phyloP scores from a whole-genome alignment of 768 basidiomycete species.

The Termitomyces sp. region DNA sequence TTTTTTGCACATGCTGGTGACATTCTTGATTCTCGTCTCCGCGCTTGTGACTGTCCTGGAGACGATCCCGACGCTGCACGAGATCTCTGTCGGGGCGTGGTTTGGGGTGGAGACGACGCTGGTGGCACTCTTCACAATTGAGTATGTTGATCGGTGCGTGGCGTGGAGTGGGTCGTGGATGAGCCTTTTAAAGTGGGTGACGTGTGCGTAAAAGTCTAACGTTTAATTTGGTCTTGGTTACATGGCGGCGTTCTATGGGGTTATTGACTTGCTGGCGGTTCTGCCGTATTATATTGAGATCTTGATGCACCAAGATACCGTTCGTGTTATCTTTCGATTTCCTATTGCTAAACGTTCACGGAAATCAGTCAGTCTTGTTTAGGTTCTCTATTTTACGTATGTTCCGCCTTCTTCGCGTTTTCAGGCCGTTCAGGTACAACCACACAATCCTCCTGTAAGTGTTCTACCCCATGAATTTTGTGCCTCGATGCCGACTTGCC shows the following conservation, averaged over 20 bases:
- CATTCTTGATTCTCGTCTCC: constrained; percentile 66
- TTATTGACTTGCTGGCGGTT: constrained; percentile 82
- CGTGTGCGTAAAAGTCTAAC: constrained; percentile 41
- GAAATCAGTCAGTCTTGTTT: constrained; percentile 68
- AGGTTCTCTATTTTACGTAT: constrained; percentile 88
- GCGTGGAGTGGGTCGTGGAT: constrained; percentile 73
- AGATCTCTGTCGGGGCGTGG: constrained; percentile 64
- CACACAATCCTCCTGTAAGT: constrained; percentile 77
- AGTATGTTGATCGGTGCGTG: constrained; percentile 66
- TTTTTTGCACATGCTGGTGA: constrained; percentile 64
- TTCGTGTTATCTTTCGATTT: constrained; percentile 26
- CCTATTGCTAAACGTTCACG: not conserved
- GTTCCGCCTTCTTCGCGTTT: constrained; percentile 84
- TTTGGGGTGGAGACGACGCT: constrained; percentile 85
- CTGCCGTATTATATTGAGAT: constrained; percentile 88
- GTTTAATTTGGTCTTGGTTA: constrained; percentile 9
- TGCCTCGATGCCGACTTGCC: not conserved
- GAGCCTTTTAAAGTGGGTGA: constrained; percentile 55
- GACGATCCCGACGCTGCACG: constrained; percentile 73
- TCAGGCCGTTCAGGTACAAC: constrained; percentile 83
- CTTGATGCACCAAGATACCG: constrained; percentile 78
- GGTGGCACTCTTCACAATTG: constrained; percentile 82
- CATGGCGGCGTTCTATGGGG: constrained; percentile 65
- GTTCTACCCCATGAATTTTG: not conserved
- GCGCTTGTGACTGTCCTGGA: constrained; percentile 75